A percentile compares a stretch with the other conserved stretches of the same genome.
Evolutionary conservation across 1,139 yeast genomes (phyloP).

Genomic region (Yamadazyma membranifaciens): DNA sequence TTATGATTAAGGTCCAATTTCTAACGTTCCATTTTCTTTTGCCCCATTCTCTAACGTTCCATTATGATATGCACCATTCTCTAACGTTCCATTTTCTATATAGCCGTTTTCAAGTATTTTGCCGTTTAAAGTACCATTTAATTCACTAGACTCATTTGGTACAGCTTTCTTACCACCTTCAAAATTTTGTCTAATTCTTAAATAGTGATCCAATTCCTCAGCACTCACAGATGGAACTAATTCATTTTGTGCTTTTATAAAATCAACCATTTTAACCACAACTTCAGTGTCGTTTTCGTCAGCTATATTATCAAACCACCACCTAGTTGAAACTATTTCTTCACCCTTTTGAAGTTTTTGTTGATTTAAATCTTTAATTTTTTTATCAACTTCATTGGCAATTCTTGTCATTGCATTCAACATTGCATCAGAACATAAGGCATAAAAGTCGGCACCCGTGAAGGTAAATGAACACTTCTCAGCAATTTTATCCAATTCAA

Average conservation of each 20-base stretch:
- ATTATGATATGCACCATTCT: no score
- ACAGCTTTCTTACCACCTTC: constrained; percentile 49
- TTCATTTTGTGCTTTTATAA: constrained; percentile 67
- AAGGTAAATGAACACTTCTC: constrained; percentile 78
- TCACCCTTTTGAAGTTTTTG: constrained; percentile 26
- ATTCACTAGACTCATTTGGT: background rate
- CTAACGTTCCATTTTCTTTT: background rate
- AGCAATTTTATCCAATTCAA: constrained; percentile 63
- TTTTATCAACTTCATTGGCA: constrained; percentile 72
- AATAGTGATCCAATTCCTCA: constrained; percentile 81
- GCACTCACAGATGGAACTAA: constrained; percentile 84
- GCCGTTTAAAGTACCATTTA: background rate
- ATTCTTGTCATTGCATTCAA: constrained; percentile 91
- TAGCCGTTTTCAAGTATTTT: background rate
- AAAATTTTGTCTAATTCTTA: constrained; percentile 72
- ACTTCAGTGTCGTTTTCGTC: constrained; percentile 66
- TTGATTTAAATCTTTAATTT: constrained; percentile 54
- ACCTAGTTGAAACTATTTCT: constrained; percentile 57
- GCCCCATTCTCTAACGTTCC: no score
- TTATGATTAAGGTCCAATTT: background rate
- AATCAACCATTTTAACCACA: constrained; percentile 68
- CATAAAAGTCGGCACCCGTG: constrained; percentile 98
- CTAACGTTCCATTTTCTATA: no score
- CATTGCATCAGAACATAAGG: constrained; percentile 92
- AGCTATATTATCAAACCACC: constrained; percentile 92